Percentiles rank a stretch among this genome's conserved stretches.
Conservation (phyloP, 140 eudicot genomes). For the Stevia rebaudiana region DNA sequence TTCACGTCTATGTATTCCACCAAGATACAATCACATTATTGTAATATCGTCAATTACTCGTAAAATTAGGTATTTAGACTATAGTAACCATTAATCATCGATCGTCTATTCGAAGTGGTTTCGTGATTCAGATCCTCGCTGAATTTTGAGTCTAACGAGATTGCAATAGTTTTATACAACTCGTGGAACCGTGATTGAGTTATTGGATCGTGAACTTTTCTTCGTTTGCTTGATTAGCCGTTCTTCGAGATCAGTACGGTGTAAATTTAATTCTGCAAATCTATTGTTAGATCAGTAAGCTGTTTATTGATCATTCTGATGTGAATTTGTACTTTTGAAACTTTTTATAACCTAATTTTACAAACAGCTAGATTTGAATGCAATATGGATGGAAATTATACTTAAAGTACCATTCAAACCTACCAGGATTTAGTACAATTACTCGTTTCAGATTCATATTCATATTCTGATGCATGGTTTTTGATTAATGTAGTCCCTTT, state of each 20-base stretch:
- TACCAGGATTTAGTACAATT: not conserved
- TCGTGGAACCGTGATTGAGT: conserved; percentile 8
- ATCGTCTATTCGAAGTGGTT: not conserved
- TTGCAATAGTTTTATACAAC: not conserved
- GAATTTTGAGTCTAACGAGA: conserved; percentile 5
- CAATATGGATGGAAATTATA: not conserved
- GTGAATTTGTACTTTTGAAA: not conserved
- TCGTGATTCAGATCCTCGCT: conserved; percentile 13
- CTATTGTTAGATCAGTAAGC: no score
- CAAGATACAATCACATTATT: conserved; percentile 10
- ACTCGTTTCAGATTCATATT: not conserved
- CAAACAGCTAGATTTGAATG: conserved; percentile 5
- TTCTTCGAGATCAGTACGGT: no score
- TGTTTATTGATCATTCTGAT: conserved; percentile 5
- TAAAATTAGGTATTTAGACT: not conserved
- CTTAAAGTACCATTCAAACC: not conserved
- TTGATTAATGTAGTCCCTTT: not conserved
- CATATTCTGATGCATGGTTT: not conserved
- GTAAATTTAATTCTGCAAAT: no score
- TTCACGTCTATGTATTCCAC: not conserved
- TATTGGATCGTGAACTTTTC: conserved; percentile 12
- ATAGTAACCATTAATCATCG: not conserved
- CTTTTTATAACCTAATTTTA: not conserved
- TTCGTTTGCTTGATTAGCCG: no score
- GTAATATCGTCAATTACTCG: not conserved